Conservation (phyloP, 2,329 filamentous ascomycete species). For the Botrytis sinoallii region DNA sequence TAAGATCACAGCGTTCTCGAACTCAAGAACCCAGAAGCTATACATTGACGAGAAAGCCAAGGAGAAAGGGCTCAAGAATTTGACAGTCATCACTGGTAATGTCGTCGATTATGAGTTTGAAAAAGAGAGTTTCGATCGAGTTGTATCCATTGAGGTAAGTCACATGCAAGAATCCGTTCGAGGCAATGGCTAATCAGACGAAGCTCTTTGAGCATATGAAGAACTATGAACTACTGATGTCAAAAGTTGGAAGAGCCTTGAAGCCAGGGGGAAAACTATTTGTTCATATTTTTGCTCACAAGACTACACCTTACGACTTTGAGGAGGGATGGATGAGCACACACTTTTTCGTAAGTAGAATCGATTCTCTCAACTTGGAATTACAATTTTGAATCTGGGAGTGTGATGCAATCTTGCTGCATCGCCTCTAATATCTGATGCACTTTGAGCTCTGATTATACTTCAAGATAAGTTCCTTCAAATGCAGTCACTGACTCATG, state of each 20-base stretch:
- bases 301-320: conserved; percentile 64
- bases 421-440: not conserved
- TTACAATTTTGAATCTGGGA: not conserved
- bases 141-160: conserved; percentile 59
- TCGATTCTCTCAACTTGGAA: not conserved
- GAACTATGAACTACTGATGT: conserved; percentile 66
- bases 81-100: conserved; percentile 64
- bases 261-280: conserved; percentile 65
- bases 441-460: not conserved
- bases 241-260: conserved; percentile 58
- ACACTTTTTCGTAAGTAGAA: conserved; percentile 55
- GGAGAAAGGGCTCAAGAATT: conserved; percentile 55
- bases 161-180: conserved; percentile 7
- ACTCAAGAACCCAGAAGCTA: conserved; percentile 65
- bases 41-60: conserved; percentile 61
- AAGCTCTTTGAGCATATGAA: conserved; percentile 76
- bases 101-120: conserved; percentile 65
- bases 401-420: not conserved
- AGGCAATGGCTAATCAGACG: conserved; percentile 15
- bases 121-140: conserved; percentile 56
- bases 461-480: not conserved
- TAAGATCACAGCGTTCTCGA: conserved; percentile 64
- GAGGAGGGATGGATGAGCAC: conserved; percentile 72
- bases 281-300: conserved; percentile 66
- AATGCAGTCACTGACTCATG: not conserved